Evolutionary conservation across 163 green algal species (phyloP), one percentile per base, ranked within the genome.

Genomic region (Chlamydomonas reinhardtii): DNA sequence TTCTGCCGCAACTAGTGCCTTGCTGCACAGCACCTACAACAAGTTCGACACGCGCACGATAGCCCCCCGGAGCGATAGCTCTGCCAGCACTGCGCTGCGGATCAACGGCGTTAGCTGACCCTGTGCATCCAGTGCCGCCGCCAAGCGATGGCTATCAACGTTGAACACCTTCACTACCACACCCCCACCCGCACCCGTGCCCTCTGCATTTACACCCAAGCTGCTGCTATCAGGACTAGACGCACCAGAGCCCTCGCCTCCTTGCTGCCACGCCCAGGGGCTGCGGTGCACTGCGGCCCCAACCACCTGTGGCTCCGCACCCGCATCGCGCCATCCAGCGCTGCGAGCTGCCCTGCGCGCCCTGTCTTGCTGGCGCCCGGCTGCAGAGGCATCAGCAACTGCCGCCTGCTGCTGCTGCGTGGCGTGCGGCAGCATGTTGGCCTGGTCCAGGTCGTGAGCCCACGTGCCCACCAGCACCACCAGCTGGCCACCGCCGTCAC

Each of bases 361-460:
- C 48, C 48, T 56, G 48, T 56, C 48, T 19, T 56, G 48, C 48
- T 56, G 48, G 12, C 48, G 48, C 48, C 48, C 48, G 19, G 14
- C 48, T 56, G 48, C 48, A 1, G 48, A 17, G 12, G 14, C 48
- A 17, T 56, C 14, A 9, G 39, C 39, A 8, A 56, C 48, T 17
- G 48, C 48, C 11, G 5, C 2, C 48, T 56, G 12, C 6, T 56
- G 5, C 12, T 19, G 48, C 48, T 56, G 48, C 48, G 48, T 24
- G 27, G 35, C 35, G 32, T 24, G 34, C 31, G 69, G 80, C 56
- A 86, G 80, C 35, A 79, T 48, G 80, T 68, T 94, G 74, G 56
- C 95, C 87, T 98, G 96, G 12, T 94, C 92, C 32, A 97, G 66
- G 85, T 99, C 96, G 87, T 99, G 96, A 74, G 92, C 78, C 96